Conservation (phyloP, 352 stramenopile genomes). For the Phytophthora multivora region DNA sequence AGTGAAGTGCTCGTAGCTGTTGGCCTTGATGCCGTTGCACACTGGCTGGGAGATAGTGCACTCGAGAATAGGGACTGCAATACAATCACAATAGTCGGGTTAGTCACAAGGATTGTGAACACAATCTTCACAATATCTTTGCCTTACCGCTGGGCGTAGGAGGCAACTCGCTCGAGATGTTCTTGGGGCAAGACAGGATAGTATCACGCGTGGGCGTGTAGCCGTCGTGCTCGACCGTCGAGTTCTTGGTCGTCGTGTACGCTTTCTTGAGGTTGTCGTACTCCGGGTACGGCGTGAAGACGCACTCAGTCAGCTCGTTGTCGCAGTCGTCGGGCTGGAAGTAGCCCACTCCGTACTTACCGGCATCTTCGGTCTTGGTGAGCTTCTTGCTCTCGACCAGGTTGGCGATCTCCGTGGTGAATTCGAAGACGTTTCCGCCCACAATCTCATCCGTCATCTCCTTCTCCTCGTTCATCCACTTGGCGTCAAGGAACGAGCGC, state of each 20-base stretch:
- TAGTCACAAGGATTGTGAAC: neutral
- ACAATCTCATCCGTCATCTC: constrained; percentile 71
- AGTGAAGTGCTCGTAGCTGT: constrained; percentile 28
- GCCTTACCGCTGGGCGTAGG: constrained; percentile 40
- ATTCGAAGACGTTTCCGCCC: constrained; percentile 81
- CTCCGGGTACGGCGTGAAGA: constrained; percentile 62
- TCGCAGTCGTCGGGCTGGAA: constrained; percentile 66
- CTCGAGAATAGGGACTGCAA: constrained; percentile 35
- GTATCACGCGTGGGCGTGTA: constrained; percentile 43
- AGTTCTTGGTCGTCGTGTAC: constrained; percentile 56
- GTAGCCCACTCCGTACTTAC: constrained; percentile 68
- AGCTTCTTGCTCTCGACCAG: constrained; percentile 42
- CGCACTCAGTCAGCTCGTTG: constrained; percentile 48
- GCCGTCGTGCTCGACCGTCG: constrained; percentile 42
- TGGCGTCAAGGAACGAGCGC: constrained; percentile 64
- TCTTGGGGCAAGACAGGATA: constrained; percentile 47
- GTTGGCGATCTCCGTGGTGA: constrained; percentile 67
- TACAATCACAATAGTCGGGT: neutral
- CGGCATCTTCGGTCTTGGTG: constrained; percentile 51
- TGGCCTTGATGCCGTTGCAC: constrained; percentile 45
- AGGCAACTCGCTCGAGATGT: constrained; percentile 49
- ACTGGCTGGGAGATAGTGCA: constrained; percentile 43
- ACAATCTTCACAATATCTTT: neutral
- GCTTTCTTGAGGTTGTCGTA: constrained; percentile 61
- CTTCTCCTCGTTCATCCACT: constrained; percentile 80